Base-by-base conservation (phyloP, 73 alveolate species). In the Paramecium caudatum region DNA sequence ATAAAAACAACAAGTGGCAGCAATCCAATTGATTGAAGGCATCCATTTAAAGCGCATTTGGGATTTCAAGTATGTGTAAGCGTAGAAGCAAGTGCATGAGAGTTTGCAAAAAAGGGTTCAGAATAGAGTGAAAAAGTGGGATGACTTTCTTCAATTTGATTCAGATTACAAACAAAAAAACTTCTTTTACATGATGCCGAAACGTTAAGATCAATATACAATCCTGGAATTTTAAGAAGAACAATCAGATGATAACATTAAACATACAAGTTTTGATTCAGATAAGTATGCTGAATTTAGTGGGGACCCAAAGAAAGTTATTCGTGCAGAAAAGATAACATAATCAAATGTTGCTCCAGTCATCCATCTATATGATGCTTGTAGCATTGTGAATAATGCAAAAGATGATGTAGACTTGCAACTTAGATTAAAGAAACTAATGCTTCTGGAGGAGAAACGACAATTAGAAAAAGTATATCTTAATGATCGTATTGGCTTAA, bases 111-210 rank as follows among this genome's bases (percentile, higher is more conserved):
- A 39, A 13, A 55, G 92, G 27, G 92, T 85, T 3, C 69, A 85
- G 46, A 39, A 85, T 34, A 55, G 83, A 85, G 92, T 85, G 1
- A 62, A 62, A n/a, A 61, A 19, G 17, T 85, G 92, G 92, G 92
- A 85, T 50, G 50, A 85, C 16, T 70, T 70, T 19, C 39, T 70
- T 39, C 39, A 70, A 39, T 70, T 70, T 39, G 87, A 70, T 70
- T 33, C 30, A 15, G 50, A 65, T 36, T 33, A 17, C n/a, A 30
- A 43, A 36, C 34, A 70, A 12, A 70, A 70, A 21, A 36, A n/a
- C 19, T 70, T 36, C 45, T 70, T 70, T 70, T 70, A 21, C 30
- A 37, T 36, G 45, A 36, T 39, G 5, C 68, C 61, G 17, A 43
- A 19, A 70, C 34, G 63, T 15, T 30, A 70, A 39, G 61, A 70